Conservation (phyloP, 225 moss, liverwort and hornwort species). For the Thuidium tamariscinum region DNA sequence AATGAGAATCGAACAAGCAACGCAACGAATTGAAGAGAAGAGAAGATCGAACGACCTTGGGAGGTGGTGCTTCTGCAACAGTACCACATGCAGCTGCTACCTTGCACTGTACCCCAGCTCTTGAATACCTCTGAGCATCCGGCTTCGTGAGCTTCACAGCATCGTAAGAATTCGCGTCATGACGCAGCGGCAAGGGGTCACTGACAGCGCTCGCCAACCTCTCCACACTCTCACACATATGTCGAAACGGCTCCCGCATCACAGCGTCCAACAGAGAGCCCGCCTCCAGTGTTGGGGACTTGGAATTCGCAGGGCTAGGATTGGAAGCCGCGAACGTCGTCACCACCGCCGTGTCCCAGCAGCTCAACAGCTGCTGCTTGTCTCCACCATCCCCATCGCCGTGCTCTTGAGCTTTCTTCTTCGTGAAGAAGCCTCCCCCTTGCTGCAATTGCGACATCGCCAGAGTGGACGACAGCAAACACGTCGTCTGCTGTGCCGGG, state of each 20-base stretch:
- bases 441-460: conserved; percentile 6
- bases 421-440: background rate
- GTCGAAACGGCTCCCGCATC: conserved; percentile 16
- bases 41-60: background rate
- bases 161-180: background rate
- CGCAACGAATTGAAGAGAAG: background rate
- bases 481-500: conserved; percentile 25
- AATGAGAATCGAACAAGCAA: background rate
- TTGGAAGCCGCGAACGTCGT: background rate
- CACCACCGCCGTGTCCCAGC: background rate
- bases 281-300: background rate
- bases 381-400: background rate
- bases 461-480: conserved; percentile 12
- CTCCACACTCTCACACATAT: conserved; percentile 34
- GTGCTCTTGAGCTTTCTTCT: background rate
- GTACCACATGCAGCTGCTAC: background rate
- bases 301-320: background rate
- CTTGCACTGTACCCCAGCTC: background rate
- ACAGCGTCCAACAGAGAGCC: background rate
- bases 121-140: background rate
- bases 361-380: background rate
- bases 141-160: background rate
- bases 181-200: conserved; percentile 4
- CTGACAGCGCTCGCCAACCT: conserved; percentile 26
- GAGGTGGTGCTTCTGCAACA: background rate